A percentile compares a stretch with the other conserved stretches of the same genome.
Conservation (phyloP, 768 basidiomycete genomes). For the Podaxis mareebaensis region DNA sequence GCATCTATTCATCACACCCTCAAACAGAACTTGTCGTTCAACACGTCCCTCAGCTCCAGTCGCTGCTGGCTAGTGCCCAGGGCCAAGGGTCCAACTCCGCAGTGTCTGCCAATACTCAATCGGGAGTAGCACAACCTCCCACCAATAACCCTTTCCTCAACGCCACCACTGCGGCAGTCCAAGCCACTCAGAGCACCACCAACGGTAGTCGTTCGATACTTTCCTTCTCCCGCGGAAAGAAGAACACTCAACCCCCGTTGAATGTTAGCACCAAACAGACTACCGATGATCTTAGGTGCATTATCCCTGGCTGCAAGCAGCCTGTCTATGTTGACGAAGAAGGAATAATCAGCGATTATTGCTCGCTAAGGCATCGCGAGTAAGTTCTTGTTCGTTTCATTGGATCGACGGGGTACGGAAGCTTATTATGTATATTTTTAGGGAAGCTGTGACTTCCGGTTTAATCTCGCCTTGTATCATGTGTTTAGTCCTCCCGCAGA, state of each 20-base stretch:
- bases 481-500: conserved; percentile 62
- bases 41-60: conserved; percentile 48
- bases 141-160: conserved; percentile 35
- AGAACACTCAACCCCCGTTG: conserved; percentile 31
- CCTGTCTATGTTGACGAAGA: conserved; percentile 55
- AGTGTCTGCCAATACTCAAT: not conserved
- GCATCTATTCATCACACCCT: not conserved
- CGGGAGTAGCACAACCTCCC: not conserved
- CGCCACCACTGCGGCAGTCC: conserved; percentile 7
- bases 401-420: not conserved
- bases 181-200: conserved; percentile 6
- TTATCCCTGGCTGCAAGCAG: conserved; percentile 59
- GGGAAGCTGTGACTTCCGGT: conserved; percentile 59
- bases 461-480: conserved; percentile 59
- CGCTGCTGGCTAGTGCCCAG: conserved; percentile 27
- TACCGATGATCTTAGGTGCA: conserved; percentile 43
- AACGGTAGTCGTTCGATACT: conserved; percentile 30
- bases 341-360: conserved; percentile 55
- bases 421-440: conserved; percentile 23
- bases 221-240: conserved; percentile 25
- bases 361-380: conserved; percentile 64
- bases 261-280: conserved; percentile 34
- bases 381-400: conserved; percentile 33
- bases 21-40: conserved; percentile 44
- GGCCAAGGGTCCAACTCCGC: conserved; percentile 9